Base-by-base conservation (phyloP, 2,329 filamentous ascomycete species). In the Geoglossum cookeanum region DNA sequence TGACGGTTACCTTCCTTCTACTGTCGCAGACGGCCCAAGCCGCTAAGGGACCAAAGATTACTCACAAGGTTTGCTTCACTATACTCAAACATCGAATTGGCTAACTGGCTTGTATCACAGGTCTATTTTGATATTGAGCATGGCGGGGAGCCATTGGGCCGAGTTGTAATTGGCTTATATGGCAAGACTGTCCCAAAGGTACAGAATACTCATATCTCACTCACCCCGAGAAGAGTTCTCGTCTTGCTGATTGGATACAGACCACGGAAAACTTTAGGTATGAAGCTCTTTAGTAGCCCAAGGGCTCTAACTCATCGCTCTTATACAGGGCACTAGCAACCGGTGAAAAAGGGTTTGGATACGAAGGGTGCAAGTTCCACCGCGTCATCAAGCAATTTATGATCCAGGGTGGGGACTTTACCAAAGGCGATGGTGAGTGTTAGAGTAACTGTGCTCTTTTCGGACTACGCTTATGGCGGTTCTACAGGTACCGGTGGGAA, bases 361-460 rank as follows among this genome's bases (percentile, higher is more conserved):
- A 90, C 68, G 75, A 87, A 72, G 85, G 81, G 61, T 90, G 85
- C 55, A 77, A 72, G 67, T 94, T 94, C 82, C 87, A 94, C 78
- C 86, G 87, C 70, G 85, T 92, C 68, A 92, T 92, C 78, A 86
- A 87, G 76, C 70, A 83, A 64, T 92, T 92, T 74, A 92, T 92
- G 87, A 90, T 92, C 70, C 87, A 91, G 76, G 87, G 87, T 65
- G 87, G 86, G 70, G 86, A 92, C 75, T 91, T 92, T 73, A 91
- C 86, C 71, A 84, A 80, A 63, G 82, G 81, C 59, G 85, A 92
- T 66, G 79, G 71, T 73, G 60, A 60, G 65, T 62, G n/a, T 27
- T 30, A n/a, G n/a, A n/a, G 22, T 11, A 17, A 11, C n/a, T 13
- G 1, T 53, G 35, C 7, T 32, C 35, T 39, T 8, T 15, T 49